Evolutionary conservation across 352 stramenopile genomes (phyloP).

Genomic region (Phytopythium helicoides): DNA sequence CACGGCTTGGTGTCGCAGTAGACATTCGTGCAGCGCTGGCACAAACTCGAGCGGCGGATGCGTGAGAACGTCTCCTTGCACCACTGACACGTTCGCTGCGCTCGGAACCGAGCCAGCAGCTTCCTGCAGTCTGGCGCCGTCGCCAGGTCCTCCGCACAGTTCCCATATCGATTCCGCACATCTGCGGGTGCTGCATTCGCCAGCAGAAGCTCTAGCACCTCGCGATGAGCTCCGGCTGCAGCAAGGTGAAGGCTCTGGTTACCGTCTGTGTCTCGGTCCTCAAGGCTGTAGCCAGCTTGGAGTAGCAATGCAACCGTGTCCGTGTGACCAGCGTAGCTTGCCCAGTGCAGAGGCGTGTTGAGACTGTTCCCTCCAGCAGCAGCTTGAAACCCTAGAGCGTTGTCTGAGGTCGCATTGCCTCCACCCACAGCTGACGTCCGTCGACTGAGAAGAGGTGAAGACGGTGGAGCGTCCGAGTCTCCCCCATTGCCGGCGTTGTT

Average conservation of each 20-base stretch:
- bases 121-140: conserved; percentile 59
- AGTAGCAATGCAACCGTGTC: conserved; percentile 68
- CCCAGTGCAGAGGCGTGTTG: conserved; percentile 85
- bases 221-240: conserved; percentile 59
- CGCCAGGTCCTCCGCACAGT: conserved; percentile 65
- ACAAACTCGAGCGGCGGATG: conserved; percentile 65
- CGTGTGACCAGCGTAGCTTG: conserved; percentile 78
- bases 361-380: conserved; percentile 2
- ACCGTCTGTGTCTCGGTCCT: conserved; percentile 63
- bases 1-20: conserved; percentile 80
- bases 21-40: conserved; percentile 77
- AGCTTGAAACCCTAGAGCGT: background rate
- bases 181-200: conserved; percentile 57
- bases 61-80: conserved; percentile 75
- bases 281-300: conserved; percentile 58
- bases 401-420: background rate
- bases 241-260: conserved; percentile 77
- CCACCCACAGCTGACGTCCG: background rate
- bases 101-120: conserved; percentile 59
- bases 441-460: background rate
- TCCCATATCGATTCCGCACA: conserved; percentile 72
- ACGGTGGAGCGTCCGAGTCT: background rate
- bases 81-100: conserved; percentile 61
- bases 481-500: background rate
- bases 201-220: conserved; percentile 70